A percentile compares a stretch with the other conserved stretches of the same genome.
phyloP scores from a whole-genome alignment of 352 stramenopile species.

The Globisporangium takayamanum region DNA sequence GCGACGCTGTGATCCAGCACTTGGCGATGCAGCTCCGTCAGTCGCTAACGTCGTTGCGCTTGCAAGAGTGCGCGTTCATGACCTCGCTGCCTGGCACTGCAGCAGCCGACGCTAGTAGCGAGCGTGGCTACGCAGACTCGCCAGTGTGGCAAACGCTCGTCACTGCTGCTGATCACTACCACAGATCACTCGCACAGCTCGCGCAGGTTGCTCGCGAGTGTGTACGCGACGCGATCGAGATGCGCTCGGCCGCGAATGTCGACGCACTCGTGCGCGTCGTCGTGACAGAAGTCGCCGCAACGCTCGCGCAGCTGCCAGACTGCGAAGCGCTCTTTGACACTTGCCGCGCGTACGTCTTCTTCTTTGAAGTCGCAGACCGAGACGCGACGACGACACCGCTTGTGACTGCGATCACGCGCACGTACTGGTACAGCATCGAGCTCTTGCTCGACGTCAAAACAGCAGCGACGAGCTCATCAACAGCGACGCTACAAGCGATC shows the following conservation, averaged over 20 bases:
- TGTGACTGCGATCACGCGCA: conserved; percentile 40
- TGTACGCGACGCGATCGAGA: conserved; percentile 3
- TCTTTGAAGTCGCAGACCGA: conserved; percentile 53
- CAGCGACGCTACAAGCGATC: background rate
- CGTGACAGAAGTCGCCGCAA: conserved; percentile 23
- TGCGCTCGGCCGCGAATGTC: background rate
- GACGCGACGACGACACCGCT: conserved; percentile 45
- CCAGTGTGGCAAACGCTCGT: conserved; percentile 27
- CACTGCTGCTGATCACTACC: conserved; percentile 27
- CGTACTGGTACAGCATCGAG: conserved; percentile 58
- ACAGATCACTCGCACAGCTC: conserved; percentile 22
- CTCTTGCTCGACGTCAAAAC: conserved; percentile 30
- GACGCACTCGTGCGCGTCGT: conserved; percentile 9
- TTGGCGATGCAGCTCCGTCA: conserved; percentile 4
- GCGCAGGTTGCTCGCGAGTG: background rate
- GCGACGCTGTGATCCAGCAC: background rate
- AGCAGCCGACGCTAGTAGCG: background rate
- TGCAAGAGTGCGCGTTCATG: conserved; percentile 15
- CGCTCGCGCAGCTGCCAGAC: conserved; percentile 53
- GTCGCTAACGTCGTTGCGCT: conserved; percentile 10
- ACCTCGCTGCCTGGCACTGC: conserved; percentile 2
- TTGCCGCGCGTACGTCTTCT: conserved; percentile 58
- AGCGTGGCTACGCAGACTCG: background rate
- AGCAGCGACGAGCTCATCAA: background rate
- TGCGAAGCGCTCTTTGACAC: conserved; percentile 45